Base-by-base conservation (phyloP, 2,329 filamentous ascomycete species). In the Laburnicola sp. region DNA sequence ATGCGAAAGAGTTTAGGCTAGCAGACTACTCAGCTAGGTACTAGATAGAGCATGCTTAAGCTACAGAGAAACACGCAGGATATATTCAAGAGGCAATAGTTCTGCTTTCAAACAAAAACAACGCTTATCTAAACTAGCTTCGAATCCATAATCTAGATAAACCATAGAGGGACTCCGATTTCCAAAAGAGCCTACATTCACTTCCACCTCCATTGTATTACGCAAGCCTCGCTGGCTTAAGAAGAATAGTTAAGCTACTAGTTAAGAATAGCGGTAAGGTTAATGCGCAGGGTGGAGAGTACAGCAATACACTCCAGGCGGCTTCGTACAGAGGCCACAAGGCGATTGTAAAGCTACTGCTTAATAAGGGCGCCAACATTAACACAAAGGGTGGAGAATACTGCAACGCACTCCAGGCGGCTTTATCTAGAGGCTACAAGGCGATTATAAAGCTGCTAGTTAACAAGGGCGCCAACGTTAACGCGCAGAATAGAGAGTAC, bases 11-110 rank as follows among this genome's bases (percentile, higher is more conserved):
- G 7, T 60, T 46, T 23, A 50, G 43, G 7, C 50, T 64, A 6
- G 59, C 60, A 10, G 4, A 22, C 3, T 66, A 65, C 44, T 48
- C 54, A 5, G 62, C 59, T 21, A 4, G 47, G 31, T 59, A 39
- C 45, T 66, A 60, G 60, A 42, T 48, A 3, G 23, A 26, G 5
- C 59, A 66, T 39, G 43, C 39, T 31, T 22, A 37, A 26, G 27
- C 25, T 7, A 28, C 51, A 47, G 26, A n/a, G 6, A 40, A 22
- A 46, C 46, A 41, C 52, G 57, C 51, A 16, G 34, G 9, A 43
- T 53, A 27, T 43, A 43, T 37, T 43, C 11, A 23, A 8, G 28
- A 35, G 28, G 49, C 31, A 35, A 30, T 47, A 2, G 7, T 37
- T 30, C 28, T 54, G 10, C 40, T 39, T 9, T 41, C 40, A 3